Evolutionary conservation across 495 filamentous ascomycete genomes (phyloP).

Genomic region (Penicillium desertorum): DNA sequence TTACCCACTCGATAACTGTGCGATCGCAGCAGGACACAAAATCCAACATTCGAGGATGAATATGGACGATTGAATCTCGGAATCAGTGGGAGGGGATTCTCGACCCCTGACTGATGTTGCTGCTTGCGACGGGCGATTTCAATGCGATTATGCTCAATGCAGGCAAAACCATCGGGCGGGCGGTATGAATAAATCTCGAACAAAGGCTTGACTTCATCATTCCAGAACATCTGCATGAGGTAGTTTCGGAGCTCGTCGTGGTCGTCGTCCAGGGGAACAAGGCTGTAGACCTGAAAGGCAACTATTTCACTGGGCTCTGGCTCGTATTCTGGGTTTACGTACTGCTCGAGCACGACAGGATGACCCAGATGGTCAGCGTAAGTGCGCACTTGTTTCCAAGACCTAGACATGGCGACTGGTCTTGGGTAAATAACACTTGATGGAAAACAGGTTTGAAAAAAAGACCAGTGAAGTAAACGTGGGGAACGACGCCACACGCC

Average conservation of each 20-base stretch:
- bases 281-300: conserved; percentile 28
- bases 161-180: conserved; percentile 24
- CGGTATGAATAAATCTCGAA: conserved; percentile 28
- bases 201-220: conserved; percentile 14
- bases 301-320: conserved; percentile 5
- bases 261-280: conserved; percentile 25
- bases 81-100: conserved; percentile 19
- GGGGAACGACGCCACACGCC: not conserved
- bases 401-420: too few species aligned
- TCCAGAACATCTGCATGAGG: conserved; percentile 15
- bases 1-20: conserved; percentile 23
- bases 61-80: conserved; percentile 2
- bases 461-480: conserved; percentile 8
- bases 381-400: conserved; percentile 18
- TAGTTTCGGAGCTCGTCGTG: conserved; percentile 22
- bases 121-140: conserved; percentile 30
- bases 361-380: conserved; percentile 22
- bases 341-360: conserved; percentile 22
- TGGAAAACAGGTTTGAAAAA: conserved; percentile 8
- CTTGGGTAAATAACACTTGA: not conserved
- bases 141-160: conserved; percentile 24
- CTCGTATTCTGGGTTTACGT: conserved; percentile 12
- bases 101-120: conserved; percentile 13
- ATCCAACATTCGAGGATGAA: not conserved
- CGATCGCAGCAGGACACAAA: conserved; percentile 18